Conservation (phyloP, 2,329 filamentous ascomycete species). For the Aspergillus sp. region DNA sequence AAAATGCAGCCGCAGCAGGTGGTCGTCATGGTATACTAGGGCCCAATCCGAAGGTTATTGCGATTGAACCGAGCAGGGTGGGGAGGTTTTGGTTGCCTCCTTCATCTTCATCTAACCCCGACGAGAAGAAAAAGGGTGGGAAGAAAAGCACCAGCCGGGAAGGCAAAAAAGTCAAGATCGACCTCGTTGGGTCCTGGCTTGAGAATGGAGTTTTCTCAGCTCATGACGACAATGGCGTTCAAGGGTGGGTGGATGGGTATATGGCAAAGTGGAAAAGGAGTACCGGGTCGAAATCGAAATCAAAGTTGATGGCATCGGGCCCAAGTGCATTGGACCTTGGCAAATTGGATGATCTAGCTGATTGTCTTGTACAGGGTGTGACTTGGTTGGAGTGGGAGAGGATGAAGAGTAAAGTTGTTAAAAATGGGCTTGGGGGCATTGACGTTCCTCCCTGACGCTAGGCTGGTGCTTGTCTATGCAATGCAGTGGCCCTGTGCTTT, state of each 20-base stretch:
- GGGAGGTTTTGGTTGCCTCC: slow-evolving; percentile 33
- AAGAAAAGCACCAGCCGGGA: slow-evolving; percentile 24
- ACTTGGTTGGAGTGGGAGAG: slow-evolving; percentile 74
- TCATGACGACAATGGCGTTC: slow-evolving; percentile 15
- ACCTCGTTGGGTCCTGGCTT: slow-evolving; percentile 60
- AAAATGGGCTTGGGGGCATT: slow-evolving; percentile 1
- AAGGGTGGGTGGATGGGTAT: slow-evolving; percentile 28
- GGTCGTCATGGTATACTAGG: background rate
- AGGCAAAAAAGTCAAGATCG: slow-evolving; percentile 60
- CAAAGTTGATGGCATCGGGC: background rate
- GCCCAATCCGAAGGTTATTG: slow-evolving; percentile 2
- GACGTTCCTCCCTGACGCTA: background rate
- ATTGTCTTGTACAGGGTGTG: slow-evolving; percentile 74
- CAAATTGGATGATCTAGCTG: slow-evolving; percentile 82
- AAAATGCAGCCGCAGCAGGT: slow-evolving; percentile 26
- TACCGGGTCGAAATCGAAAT: background rate
- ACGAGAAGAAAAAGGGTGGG: background rate
- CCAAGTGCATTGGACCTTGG: slow-evolving; percentile 22
- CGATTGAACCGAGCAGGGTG: slow-evolving; percentile 19
- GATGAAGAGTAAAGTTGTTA: slow-evolving; percentile 29
- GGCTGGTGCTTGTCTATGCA: too few relatives aligned
- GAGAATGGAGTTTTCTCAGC: background rate
- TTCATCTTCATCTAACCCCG: background rate
- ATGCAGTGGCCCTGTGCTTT: background rate
- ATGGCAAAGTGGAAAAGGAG: slow-evolving; percentile 29